A percentile compares a stretch with the other conserved stretches of the same genome.
phyloP scores from a whole-genome alignment of 2,329 filamentous ascomycete genomes.

The Aspergillus clavatus region DNA sequence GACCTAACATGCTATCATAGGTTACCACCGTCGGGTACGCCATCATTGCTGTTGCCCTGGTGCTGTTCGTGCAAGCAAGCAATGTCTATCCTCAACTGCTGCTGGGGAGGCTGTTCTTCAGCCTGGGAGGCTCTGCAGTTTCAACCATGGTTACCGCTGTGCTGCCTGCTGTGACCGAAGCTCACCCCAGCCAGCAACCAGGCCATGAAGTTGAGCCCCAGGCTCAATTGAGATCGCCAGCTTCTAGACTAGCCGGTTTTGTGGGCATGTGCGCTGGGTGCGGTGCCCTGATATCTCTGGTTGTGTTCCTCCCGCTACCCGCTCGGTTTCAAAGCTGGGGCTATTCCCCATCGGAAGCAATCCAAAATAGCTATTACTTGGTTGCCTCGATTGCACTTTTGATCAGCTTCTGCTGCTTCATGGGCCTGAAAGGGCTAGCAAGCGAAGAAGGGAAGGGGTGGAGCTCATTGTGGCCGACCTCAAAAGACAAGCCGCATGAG shows the following conservation, averaged over 20 bases:
- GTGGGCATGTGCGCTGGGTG: slow-evolving; percentile 91
- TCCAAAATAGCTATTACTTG: slow-evolving; percentile 82
- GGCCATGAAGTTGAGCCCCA: slow-evolving; percentile 5
- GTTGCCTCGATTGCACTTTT: slow-evolving; percentile 68
- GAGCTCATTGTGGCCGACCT: slow-evolving; percentile 44
- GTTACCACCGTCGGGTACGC: slow-evolving; percentile 68
- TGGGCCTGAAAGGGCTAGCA: slow-evolving; percentile 64
- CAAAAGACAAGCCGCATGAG: slow-evolving; percentile 2
- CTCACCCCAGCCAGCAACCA: slow-evolving; percentile 21
- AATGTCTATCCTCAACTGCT: slow-evolving; percentile 88
- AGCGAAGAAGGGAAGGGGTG: slow-evolving; percentile 78
- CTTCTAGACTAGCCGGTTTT: slow-evolving; percentile 70
- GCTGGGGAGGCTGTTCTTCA: slow-evolving; percentile 79
- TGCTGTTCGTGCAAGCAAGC: slow-evolving; percentile 75
- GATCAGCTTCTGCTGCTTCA: slow-evolving; percentile 69
- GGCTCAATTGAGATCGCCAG: slow-evolving; percentile 36
- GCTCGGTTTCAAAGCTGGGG: slow-evolving; percentile 70
- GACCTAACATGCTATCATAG: slow-evolving; percentile 22
- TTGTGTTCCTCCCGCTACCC: slow-evolving; percentile 80
- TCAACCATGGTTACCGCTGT: slow-evolving; percentile 98
- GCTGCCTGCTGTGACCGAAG: slow-evolving; percentile 63
- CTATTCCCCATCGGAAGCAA: slow-evolving; percentile 67
- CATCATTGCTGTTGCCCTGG: slow-evolving; percentile 71
- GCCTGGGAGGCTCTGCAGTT: slow-evolving; percentile 84
- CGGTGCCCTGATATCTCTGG: slow-evolving; percentile 79